Evolutionary conservation across 2,329 filamentous ascomycete species (phyloP), one percentile per base, ranked within the genome.

Genomic region (Rosellinia necatrix): DNA sequence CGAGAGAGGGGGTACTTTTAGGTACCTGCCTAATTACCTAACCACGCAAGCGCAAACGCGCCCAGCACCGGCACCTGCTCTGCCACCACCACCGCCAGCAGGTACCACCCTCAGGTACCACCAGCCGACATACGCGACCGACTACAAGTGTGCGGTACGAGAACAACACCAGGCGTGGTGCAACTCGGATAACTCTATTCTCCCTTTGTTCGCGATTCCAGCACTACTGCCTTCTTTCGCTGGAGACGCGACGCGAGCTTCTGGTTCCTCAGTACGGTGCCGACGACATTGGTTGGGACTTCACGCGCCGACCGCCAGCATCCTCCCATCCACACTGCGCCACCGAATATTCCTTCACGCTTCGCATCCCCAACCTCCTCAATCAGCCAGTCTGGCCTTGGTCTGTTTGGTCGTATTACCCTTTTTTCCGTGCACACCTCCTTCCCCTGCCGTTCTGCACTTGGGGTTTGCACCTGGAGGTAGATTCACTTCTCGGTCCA

Each of bases 361-460:
- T n/a, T 56, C 49, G 57, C 59, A 58, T 62, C 44, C 59, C 59
- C 59, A 62, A 60, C 59, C 59, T 55, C 43, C 52, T n/a, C 47
- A 42, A 52, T 41, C n/a, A 34, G 25, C 34, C 6, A 35, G 24
- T 37, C 34, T 37, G 34, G 13, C n/a, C 34, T n/a, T n/a, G n/a
- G n/a, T n/a, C n/a, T n/a, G 6, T 37, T 6, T 37, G 15, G 13
- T 37, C 34, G n/a, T n/a, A n/a, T n/a, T 15, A n/a, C 12, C 34
- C 13, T 37, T 15, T 30, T 7, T 13, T 30, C 13, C 27, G 27
- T 30, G 13, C 27, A 7, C 13, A 6, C 27, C 13, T 6, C 13
- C 27, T 13, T 30, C 34, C 34, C 6, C 19, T 37, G 32, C 38
- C 44, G 12, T 17, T 15, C 30, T 44, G 15, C 43, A 46, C 22